Base-by-base conservation (phyloP, 1,284 basidiomycete genomes). In the Cryptococcus sp. region DNA sequence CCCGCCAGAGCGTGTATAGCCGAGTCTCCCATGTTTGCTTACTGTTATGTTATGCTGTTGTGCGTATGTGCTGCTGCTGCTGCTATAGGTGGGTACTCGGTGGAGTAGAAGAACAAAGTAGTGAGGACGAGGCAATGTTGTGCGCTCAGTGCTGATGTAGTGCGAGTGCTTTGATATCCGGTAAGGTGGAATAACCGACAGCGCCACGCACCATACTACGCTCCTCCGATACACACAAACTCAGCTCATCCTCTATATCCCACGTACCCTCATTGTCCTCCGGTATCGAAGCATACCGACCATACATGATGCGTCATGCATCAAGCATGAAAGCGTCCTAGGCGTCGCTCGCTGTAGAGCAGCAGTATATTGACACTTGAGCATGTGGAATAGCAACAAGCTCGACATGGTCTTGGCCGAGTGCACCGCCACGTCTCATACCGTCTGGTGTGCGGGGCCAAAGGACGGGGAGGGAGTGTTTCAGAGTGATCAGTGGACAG, bases 1-100 rank as follows among this genome's bases (percentile, higher is more conserved):
- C 95, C 95, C 22, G 94, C 91, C 39, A 90, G 77, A 35, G 94
- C 86, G 73, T 98, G 93, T 50, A 98, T 90, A 38, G 87, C 82
- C 53, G 91, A 93, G 78, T 98, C 93, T 27, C 77, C 72, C 67
- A 74, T 76, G 46, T 35, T 64, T 30, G 47, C 27, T 48, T 23
- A 13, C 8, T 35, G 8, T 10, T 35, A 8, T 35, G 47, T 13
- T n/a, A 41, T 41, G 39, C 11, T 11, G 39, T n/a, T 41, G 39
- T 41, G 39, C 11, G 39, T 41, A 41, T 41, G 39, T 11, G n/a
- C n/a, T 11, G 39, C 11, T 41, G 39, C 11, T 41, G 39, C 11
- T 41, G n/a, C n/a, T 41, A 41, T 41, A 41, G 39, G n/a, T n/a
- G 39, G 39, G 39, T 41, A 22, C 5, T 45, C 42, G 5, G 11